Evolutionary conservation across 768 basidiomycete species (phyloP).

Genomic region (Boletus rubescentipes): DNA sequence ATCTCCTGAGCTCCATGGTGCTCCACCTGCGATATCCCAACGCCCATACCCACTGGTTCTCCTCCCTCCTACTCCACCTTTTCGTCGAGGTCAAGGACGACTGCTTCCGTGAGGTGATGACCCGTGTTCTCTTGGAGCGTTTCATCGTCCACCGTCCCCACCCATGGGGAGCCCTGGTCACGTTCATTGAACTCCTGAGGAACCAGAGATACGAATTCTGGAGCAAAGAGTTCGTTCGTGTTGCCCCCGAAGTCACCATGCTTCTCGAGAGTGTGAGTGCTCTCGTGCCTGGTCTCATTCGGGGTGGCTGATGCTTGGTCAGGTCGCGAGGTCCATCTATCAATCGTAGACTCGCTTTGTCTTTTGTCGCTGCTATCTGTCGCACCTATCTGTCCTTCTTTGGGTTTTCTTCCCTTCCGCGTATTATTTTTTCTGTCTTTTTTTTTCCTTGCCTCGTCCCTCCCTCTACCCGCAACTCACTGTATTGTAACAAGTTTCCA

Average conservation of each 20-base stretch:
- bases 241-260: constrained; percentile 83
- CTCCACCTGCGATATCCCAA: constrained; percentile 97
- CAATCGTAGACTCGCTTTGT: constrained; percentile 65
- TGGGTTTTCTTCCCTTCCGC: constrained; percentile 44
- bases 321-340: constrained; percentile 81
- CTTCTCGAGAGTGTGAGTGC: constrained; percentile 77
- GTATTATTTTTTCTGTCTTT: constrained; percentile 1
- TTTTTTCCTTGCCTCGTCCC: constrained; percentile 20
- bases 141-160: constrained; percentile 94
- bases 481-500: constrained; percentile 78
- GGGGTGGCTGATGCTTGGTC: constrained; percentile 10
- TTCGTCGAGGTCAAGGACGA: constrained; percentile 80
- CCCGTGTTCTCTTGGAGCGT: constrained; percentile 88
- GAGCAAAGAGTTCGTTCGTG: constrained; percentile 82
- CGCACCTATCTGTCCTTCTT: constrained; percentile 70
- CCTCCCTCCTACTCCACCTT: constrained; percentile 82
- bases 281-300: background rate
- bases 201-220: constrained; percentile 91
- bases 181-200: constrained; percentile 90
- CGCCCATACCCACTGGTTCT: constrained; percentile 98
- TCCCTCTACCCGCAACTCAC: constrained; percentile 51
- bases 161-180: constrained; percentile 92
- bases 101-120: constrained; percentile 77
- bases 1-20: constrained; percentile 88
- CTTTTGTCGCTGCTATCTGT: constrained; percentile 76